Percentiles rank a stretch among this genome's conserved stretches.
Conservation (phyloP, 257 asterid species). For the Gardenia jasminoides region DNA sequence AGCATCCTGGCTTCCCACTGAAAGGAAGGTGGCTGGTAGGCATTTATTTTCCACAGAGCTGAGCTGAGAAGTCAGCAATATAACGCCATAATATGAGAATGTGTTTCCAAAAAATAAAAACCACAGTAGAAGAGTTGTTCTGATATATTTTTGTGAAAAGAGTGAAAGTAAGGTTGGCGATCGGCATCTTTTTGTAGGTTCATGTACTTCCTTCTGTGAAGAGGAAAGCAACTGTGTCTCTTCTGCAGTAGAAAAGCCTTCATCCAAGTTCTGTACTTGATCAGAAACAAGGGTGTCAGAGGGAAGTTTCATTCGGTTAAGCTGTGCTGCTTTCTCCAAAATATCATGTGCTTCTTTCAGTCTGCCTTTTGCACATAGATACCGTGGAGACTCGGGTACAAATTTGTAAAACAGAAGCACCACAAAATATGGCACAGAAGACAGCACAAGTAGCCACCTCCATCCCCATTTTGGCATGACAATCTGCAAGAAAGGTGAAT, state of each 20-base stretch:
- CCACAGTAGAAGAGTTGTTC: slow-evolving; percentile 69
- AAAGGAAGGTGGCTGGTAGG: slow-evolving; percentile 15
- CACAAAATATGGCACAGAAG: slow-evolving; percentile 23
- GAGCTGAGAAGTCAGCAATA: slow-evolving; percentile 75
- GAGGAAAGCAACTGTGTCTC: slow-evolving; percentile 46
- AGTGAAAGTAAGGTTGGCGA: slow-evolving; percentile 47
- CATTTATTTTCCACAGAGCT: slow-evolving; percentile 48
- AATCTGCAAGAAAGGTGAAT: slow-evolving; percentile 23
- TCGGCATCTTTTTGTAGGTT: slow-evolving; percentile 27
- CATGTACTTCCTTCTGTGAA: slow-evolving; percentile 20
- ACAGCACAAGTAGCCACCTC: slow-evolving; percentile 43
- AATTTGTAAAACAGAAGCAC: slow-evolving; percentile 29
- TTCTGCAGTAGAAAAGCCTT: slow-evolving; percentile 33
- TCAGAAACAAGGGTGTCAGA: slow-evolving; percentile 31
- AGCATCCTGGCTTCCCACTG: slow-evolving; percentile 37
- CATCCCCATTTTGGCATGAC: slow-evolving; percentile 49
- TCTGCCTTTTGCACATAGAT: slow-evolving; percentile 36
- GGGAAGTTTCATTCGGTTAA: slow-evolving; percentile 36
- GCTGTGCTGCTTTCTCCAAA: slow-evolving; percentile 34
- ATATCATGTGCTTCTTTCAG: slow-evolving; percentile 26
- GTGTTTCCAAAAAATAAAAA: slow-evolving; percentile 67
- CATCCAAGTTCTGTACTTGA: slow-evolving; percentile 14
- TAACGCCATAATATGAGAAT: slow-evolving; percentile 72
- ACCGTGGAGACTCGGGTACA: slow-evolving; percentile 43
- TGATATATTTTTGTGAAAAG: slow-evolving; percentile 61